Base-by-base conservation (phyloP, 1,139 yeast species). In the Suhomyces wounanorum region DNA sequence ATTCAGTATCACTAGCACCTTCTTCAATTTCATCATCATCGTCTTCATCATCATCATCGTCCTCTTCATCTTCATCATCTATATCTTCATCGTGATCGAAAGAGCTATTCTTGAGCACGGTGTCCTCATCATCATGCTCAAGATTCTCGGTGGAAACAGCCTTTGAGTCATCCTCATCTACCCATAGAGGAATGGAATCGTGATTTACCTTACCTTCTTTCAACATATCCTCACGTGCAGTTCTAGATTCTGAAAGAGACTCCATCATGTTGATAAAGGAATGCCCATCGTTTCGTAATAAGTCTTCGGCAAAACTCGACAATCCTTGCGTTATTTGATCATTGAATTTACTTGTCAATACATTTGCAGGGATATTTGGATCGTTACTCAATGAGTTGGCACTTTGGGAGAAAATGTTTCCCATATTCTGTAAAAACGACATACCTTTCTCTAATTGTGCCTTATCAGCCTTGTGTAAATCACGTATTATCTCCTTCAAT, bases 211-310 rank as follows among this genome's bases (percentile, higher is more conserved):
- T 48, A n/a, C 53, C 52, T 45, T 60, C 70, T 50, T 57, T 61
- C 44, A 63, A 68, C n/a, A 64, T 48, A 44, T 65, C 79, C 57
- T 79, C 83, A 51, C 86, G 67, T 0, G 75, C 80, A 59, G 75
- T 72, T 40, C 85, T 70, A n/a, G 82, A 73, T 54, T 81, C 83
- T 8, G 88, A 87, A 37, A 87, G 72, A 49, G 83, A 78, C 62
- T 87, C 96, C 84, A 89, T 84, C 82, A 87, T 83, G 55, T 84
- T 86, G 40, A 89, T 79, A 59, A 89, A 88, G 49, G 83, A 79
- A 58, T 79, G 79, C 28, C 96, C 96, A 57, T 87, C 90, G 62
- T 87, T 86, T 55, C 82, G 82, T 51, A 88, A 72, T 31, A 89
- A 68, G 62, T 89, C 96, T 57, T 89, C 95, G 0, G 95, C 94